Conservation (phyloP, 768 basidiomycete species). For the Xerocomellus chrysenteron region DNA sequence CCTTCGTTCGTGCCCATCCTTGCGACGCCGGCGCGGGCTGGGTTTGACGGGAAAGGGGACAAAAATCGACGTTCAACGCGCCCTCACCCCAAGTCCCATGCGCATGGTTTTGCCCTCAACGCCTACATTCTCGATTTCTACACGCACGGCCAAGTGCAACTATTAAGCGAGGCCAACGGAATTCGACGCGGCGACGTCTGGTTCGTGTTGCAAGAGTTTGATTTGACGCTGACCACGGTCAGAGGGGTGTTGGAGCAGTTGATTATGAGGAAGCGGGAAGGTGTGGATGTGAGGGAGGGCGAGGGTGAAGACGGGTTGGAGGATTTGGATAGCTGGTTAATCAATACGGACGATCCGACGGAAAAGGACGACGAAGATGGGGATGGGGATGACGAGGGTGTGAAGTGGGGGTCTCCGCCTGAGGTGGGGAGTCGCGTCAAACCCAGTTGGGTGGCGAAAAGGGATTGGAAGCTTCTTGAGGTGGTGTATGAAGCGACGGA, state of each 20-base stretch:
- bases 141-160: conserved; percentile 55
- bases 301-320: conserved; percentile 11
- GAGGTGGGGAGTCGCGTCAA: conserved; percentile 10
- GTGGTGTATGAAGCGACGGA: conserved; percentile 42
- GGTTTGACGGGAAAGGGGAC: background rate
- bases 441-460: conserved; percentile 41
- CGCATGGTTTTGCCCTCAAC: conserved; percentile 43
- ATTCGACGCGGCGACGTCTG: conserved; percentile 65
- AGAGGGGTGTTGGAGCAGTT: conserved; percentile 50
- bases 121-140: conserved; percentile 72
- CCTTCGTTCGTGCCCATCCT: conserved; percentile 49
- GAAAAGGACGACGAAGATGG: conserved; percentile 21
- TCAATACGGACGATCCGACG: conserved; percentile 25
- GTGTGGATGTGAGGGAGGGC: conserved; percentile 10
- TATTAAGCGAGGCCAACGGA: conserved; percentile 52
- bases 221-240: conserved; percentile 48
- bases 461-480: conserved; percentile 57
- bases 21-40: conserved; percentile 21
- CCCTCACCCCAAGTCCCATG: background rate
- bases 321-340: conserved; percentile 35
- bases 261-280: conserved; percentile 30
- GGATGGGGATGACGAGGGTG: conserved; percentile 23
- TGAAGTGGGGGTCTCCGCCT: background rate
- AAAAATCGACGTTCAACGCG: background rate
- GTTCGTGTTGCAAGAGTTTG: conserved; percentile 62